Evolutionary conservation across 768 basidiomycete genomes (phyloP).

Genomic region (Collybiopsis confluens): DNA sequence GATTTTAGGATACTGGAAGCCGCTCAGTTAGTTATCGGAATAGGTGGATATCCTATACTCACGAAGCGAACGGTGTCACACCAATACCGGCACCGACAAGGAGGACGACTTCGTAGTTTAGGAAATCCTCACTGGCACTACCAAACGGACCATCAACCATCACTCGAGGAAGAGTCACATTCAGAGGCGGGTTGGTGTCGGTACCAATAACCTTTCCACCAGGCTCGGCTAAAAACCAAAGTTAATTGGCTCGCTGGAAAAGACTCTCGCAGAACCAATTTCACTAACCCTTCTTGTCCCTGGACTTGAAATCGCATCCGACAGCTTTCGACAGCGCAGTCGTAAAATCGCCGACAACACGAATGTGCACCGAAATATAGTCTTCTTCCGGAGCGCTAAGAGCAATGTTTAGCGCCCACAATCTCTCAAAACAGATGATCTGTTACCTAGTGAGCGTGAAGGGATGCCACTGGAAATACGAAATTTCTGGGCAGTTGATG

Average conservation of each 20-base stretch:
- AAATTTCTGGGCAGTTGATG: slow-evolving; percentile 84
- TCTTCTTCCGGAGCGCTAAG: slow-evolving; percentile 89
- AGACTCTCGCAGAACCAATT: not conserved
- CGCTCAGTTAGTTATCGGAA: not conserved
- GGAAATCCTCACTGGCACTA: slow-evolving; percentile 85
- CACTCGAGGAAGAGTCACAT: slow-evolving; percentile 77
- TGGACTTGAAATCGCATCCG: slow-evolving; percentile 76
- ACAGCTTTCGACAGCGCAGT: slow-evolving; percentile 73
- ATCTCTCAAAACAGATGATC: not conserved
- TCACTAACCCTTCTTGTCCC: slow-evolving; percentile 38
- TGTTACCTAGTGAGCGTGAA: slow-evolving; percentile 85
- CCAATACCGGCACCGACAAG: slow-evolving; percentile 95
- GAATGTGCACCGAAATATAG: slow-evolving; percentile 91
- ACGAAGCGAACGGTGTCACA: slow-evolving; percentile 95
- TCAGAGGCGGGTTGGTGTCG: slow-evolving; percentile 53
- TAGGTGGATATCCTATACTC: slow-evolving; percentile 24
- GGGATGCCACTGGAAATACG: slow-evolving; percentile 96
- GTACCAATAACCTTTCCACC: slow-evolving; percentile 64
- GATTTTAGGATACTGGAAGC: slow-evolving; percentile 72
- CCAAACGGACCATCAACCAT: slow-evolving; percentile 98
- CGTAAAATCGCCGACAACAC: slow-evolving; percentile 90
- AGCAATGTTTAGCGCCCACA: not conserved
- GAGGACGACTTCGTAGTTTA: slow-evolving; percentile 84
- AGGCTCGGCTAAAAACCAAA: slow-evolving; percentile 18
- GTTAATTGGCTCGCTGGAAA: not conserved